Conservation (phyloP, 257 asterid species). For the Leonotis leonurus region DNA sequence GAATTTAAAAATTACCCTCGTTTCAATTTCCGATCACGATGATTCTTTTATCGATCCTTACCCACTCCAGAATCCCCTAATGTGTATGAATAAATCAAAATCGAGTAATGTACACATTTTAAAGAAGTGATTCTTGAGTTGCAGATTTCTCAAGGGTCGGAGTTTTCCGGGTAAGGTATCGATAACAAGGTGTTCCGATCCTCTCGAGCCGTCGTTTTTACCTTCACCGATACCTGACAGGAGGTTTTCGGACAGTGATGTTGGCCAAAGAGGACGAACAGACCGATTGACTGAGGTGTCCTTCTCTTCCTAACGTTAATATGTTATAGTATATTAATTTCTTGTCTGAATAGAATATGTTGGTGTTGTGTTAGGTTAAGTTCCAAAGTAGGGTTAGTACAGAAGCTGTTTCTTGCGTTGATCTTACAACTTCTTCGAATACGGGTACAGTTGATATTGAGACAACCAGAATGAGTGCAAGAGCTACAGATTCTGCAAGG, state of each 20-base stretch:
- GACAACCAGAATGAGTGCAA: slow-evolving; percentile 58
- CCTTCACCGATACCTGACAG: slow-evolving; percentile 49
- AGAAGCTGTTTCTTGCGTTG: slow-evolving; percentile 42
- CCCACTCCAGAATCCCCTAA: too few relatives aligned
- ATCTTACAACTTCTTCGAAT: slow-evolving; percentile 29
- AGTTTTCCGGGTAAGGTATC: slow-evolving; percentile 92
- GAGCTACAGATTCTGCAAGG: slow-evolving; percentile 97
- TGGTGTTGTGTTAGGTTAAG: slow-evolving; percentile 46
- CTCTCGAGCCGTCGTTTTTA: slow-evolving; percentile 42
- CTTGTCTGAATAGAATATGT: neutral
- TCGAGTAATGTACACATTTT: neutral
- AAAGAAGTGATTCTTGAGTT: slow-evolving; percentile 1
- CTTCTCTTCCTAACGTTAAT: neutral
- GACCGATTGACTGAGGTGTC: slow-evolving; percentile 54
- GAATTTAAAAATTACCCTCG: too few relatives aligned
- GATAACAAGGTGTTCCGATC: slow-evolving; percentile 63
- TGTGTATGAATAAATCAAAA: too few relatives aligned
- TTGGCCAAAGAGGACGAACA: slow-evolving; percentile 33
- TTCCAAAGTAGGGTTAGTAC: slow-evolving; percentile 34
- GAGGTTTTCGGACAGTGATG: slow-evolving; percentile 40
- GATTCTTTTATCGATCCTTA: too few relatives aligned
- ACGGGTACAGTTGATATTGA: slow-evolving; percentile 39
- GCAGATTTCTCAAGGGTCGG: slow-evolving; percentile 89
- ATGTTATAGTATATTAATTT: neutral
- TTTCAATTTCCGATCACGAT: too few relatives aligned